Evolutionary conservation across 306 rosid genomes (phyloP).

Genomic region (Urtica urens): DNA sequence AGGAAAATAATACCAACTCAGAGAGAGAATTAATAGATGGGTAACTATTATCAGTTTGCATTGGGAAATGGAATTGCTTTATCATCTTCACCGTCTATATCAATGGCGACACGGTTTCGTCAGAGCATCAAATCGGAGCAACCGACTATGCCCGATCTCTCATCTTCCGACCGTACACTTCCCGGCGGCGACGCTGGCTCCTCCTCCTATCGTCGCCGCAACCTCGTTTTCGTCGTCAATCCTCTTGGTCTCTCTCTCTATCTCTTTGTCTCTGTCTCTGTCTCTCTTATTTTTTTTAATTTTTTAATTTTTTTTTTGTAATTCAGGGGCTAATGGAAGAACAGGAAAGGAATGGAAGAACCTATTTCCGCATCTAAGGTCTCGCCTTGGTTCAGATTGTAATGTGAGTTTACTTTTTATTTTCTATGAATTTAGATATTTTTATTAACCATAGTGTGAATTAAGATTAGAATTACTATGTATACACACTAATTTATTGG

Average conservation of each 20-base stretch:
- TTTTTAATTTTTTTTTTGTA: slow-evolving; percentile 3
- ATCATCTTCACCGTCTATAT: background rate
- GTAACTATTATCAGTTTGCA: slow-evolving; percentile 40
- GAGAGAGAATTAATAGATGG: slow-evolving; percentile 2
- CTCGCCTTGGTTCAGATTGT: slow-evolving; percentile 65
- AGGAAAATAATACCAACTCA: background rate
- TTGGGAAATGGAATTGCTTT: slow-evolving; percentile 26
- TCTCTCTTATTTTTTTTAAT: slow-evolving; percentile 6
- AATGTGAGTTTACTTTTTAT: slow-evolving; percentile 38
- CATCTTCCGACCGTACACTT: slow-evolving; percentile 23
- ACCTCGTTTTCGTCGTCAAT: slow-evolving; percentile 89
- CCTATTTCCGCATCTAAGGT: slow-evolving; percentile 67
- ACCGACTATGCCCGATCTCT: slow-evolving; percentile 43
- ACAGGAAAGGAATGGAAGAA: slow-evolving; percentile 84
- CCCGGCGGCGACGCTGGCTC: slow-evolving; percentile 36
- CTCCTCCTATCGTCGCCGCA: slow-evolving; percentile 40
- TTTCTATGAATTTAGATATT: background rate
- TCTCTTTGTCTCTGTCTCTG: slow-evolving; percentile 9
- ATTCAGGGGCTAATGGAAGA: slow-evolving; percentile 84
- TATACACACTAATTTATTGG: too few relatives aligned
- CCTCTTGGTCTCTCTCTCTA: slow-evolving; percentile 42
- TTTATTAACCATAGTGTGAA: too few relatives aligned
- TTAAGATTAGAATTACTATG: too few relatives aligned
- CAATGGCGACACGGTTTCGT: slow-evolving; percentile 43
- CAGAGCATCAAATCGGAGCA: slow-evolving; percentile 47